phyloP scores from a whole-genome alignment of 305 asterid genomes.

The Fraxinus floribunda region DNA sequence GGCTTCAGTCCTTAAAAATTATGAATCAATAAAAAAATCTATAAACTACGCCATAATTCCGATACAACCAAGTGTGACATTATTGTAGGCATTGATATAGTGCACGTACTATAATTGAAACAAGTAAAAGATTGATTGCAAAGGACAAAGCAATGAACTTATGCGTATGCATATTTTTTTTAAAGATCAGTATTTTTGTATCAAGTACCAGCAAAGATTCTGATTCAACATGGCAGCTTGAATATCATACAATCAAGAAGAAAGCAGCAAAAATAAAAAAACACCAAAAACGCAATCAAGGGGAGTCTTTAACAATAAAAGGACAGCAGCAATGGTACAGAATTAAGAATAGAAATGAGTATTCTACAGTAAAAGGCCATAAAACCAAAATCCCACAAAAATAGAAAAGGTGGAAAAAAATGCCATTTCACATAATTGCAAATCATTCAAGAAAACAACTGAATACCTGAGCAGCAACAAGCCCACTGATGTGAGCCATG shows the following conservation, averaged over 20 bases:
- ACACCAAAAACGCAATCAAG: not conserved
- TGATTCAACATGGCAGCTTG: not conserved
- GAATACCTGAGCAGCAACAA: slow-evolving; percentile 93
- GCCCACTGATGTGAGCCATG: slow-evolving; percentile 97
- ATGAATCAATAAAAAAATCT: not conserved
- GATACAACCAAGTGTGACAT: not conserved
- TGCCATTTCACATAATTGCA: not conserved
- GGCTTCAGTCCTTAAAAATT: not conserved
- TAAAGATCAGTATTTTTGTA: not conserved
- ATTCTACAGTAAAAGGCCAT: not conserved
- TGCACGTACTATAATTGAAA: not conserved
- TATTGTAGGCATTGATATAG: not conserved
- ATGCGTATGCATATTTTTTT: not conserved
- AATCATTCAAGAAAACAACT: not conserved
- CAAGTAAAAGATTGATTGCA: not conserved
- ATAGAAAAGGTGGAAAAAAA: not conserved
- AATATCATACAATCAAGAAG: not conserved
- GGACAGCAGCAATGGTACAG: not conserved
- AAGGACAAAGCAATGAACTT: not conserved
- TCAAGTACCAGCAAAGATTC: not conserved
- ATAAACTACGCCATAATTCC: not conserved
- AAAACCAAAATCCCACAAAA: not conserved
- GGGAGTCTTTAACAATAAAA: not conserved
- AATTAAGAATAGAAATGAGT: not conserved
- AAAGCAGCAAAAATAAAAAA: too few species aligned